Evolutionary conservation across 768 basidiomycete species (phyloP).

Genomic region (Saitozyma sp.): DNA sequence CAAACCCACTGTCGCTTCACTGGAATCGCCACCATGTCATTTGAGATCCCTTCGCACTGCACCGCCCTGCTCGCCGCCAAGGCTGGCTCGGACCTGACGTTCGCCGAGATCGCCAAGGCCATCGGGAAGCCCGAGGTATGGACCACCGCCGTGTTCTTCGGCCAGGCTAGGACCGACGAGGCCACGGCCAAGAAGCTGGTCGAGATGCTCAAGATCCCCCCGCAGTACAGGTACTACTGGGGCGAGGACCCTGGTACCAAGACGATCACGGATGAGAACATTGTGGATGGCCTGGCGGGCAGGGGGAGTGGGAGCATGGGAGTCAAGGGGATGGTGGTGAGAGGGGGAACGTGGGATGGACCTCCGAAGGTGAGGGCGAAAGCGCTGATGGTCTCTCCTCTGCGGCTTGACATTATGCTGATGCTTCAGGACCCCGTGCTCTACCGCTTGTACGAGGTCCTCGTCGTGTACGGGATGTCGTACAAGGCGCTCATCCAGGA

Average conservation of each 20-base stretch:
- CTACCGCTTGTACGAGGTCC: slow-evolving; percentile 47
- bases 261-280: slow-evolving; percentile 15
- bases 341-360: slow-evolving; percentile 40
- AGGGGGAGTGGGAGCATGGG: slow-evolving; percentile 17
- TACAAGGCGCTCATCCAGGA: slow-evolving; percentile 50
- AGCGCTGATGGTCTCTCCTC: not conserved
- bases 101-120: slow-evolving; percentile 35
- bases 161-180: slow-evolving; percentile 34
- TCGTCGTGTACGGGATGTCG: slow-evolving; percentile 47
- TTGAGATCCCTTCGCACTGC: slow-evolving; percentile 18
- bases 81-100: slow-evolving; percentile 31
- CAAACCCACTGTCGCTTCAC: no score
- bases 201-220: slow-evolving; percentile 13
- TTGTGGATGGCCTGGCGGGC: slow-evolving; percentile 18
- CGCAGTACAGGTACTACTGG: slow-evolving; percentile 6
- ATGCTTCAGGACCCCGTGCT: slow-evolving; percentile 43
- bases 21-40: slow-evolving; percentile 2
- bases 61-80: slow-evolving; percentile 27
- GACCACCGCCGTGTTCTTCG: slow-evolving; percentile 49
- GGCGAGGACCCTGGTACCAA: slow-evolving; percentile 4
- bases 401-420: not conserved
- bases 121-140: slow-evolving; percentile 48
- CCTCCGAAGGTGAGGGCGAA: slow-evolving; percentile 37
- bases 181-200: slow-evolving; percentile 24
- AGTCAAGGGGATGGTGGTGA: slow-evolving; percentile 31